Percentiles rank a stretch among this genome's conserved stretches.
Conservation (phyloP, 148 eudicot species). For the Diospyros lotus region DNA sequence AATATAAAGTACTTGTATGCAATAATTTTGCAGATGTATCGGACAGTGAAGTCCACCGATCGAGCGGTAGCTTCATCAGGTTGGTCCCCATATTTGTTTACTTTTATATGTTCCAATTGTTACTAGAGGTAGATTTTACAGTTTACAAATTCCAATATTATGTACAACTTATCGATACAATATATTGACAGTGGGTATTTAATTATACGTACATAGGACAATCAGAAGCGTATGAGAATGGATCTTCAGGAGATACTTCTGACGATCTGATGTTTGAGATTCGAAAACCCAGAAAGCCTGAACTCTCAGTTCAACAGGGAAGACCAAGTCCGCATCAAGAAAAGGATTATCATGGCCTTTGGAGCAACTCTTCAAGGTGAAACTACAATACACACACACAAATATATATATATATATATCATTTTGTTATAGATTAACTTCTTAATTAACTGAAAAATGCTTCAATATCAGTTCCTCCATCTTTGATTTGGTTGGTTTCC, state of each 20-base stretch:
- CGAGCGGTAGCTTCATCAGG: constrained; percentile 85
- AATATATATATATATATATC: background rate
- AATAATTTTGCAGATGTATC: constrained; percentile 33
- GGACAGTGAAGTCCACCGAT: constrained; percentile 90
- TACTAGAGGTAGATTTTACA: background rate
- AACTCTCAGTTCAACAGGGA: constrained; percentile 36
- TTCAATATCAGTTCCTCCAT: too few relatives aligned
- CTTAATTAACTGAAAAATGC: too few relatives aligned
- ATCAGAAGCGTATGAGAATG: constrained; percentile 67
- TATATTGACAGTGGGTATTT: too few relatives aligned
- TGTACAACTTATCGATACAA: background rate
- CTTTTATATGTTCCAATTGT: background rate
- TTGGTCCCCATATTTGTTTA: constrained; percentile 7
- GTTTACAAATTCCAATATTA: background rate
- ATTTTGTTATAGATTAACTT: background rate
- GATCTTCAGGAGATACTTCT: constrained; percentile 79
- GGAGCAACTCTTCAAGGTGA: constrained; percentile 92
- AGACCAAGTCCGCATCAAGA: constrained; percentile 39
- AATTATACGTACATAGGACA: constrained; percentile 29
- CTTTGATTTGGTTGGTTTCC: background rate
- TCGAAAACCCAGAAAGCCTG: constrained; percentile 47
- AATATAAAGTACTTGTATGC: too few relatives aligned
- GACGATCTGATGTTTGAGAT: constrained; percentile 57
- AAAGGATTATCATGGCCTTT: constrained; percentile 60
- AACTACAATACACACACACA: background rate